Evolutionary conservation across 2,329 filamentous ascomycete genomes (phyloP).

Genomic region (Neofusicoccum umdonicola): DNA sequence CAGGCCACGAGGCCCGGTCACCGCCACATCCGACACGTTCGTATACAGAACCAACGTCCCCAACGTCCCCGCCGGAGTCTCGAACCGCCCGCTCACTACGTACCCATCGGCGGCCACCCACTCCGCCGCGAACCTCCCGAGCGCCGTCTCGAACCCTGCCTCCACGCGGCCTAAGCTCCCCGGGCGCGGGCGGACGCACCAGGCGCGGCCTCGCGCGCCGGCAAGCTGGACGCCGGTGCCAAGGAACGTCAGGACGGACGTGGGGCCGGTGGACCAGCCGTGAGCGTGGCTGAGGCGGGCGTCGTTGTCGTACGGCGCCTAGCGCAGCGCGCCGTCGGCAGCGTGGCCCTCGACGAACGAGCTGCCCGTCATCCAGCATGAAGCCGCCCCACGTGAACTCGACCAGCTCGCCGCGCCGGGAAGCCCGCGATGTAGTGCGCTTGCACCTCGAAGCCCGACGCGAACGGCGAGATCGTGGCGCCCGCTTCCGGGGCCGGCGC

Average conservation of each 20-base stretch:
- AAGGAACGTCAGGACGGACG: conserved; percentile 37
- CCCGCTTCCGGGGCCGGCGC: conserved; percentile 54
- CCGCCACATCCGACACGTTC: no score
- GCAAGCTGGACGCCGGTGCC: conserved; percentile 45
- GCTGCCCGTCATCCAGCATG: no score
- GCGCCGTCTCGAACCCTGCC: conserved; percentile 45
- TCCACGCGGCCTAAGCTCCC: conserved; percentile 44
- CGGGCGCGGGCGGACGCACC: conserved; percentile 46
- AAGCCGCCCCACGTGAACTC: no score
- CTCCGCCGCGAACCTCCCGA: conserved; percentile 34
- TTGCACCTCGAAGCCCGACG: conserved; percentile 60
- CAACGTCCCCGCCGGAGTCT: neutral
- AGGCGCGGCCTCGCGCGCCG: conserved; percentile 40
- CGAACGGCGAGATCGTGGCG: conserved; percentile 58
- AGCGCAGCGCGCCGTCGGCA: conserved; percentile 50
- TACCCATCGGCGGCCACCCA: conserved; percentile 2
- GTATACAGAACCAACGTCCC: conserved; percentile 22
- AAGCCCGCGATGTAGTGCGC: conserved; percentile 52
- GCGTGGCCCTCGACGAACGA: conserved; percentile 57
- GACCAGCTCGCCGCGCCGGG: conserved; percentile 43
- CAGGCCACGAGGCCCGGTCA: neutral
- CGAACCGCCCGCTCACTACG: neutral
- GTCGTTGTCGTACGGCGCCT: conserved; percentile 36
- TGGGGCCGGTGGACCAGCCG: conserved; percentile 40
- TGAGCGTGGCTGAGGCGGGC: conserved; percentile 33